Evolutionary conservation across 2,329 filamentous ascomycete species (phyloP).

Genomic region (Alternaria ventricosa): DNA sequence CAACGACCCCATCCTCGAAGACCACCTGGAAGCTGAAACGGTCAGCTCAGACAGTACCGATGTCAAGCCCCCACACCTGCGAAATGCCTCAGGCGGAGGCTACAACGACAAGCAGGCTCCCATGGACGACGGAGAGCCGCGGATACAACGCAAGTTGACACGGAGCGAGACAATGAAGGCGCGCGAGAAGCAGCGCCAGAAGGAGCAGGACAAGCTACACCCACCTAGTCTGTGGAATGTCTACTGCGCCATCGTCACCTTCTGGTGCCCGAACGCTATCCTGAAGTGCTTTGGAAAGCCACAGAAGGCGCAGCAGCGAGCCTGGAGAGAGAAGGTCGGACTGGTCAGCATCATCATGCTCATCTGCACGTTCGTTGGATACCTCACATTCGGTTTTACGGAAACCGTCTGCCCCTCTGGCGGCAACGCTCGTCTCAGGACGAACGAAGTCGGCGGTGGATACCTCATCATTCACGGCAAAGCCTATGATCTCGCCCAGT

Average conservation of each 20-base stretch:
- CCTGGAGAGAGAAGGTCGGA: slow-evolving; percentile 98
- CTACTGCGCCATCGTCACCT: slow-evolving; percentile 92
- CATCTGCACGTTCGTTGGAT: slow-evolving; percentile 90
- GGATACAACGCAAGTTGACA: slow-evolving; percentile 66
- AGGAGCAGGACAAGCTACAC: slow-evolving; percentile 68
- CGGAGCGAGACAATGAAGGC: slow-evolving; percentile 66
- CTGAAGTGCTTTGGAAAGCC: slow-evolving; percentile 85
- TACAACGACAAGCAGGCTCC: slow-evolving; percentile 49
- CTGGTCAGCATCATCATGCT: slow-evolving; percentile 89
- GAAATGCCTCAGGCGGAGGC: slow-evolving; percentile 46
- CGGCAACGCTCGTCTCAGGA: slow-evolving; percentile 70
- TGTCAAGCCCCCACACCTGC: slow-evolving; percentile 52
- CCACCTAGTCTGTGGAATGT: slow-evolving; percentile 93
- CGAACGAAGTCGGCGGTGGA: slow-evolving; percentile 79
- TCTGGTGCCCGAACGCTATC: slow-evolving; percentile 89
- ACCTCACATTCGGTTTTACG: slow-evolving; percentile 96
- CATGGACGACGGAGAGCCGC: slow-evolving; percentile 34
- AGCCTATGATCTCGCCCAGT: slow-evolving; percentile 82
- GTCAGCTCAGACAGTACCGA: slow-evolving; percentile 70
- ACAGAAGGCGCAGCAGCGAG: slow-evolving; percentile 83
- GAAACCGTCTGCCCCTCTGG: slow-evolving; percentile 80
- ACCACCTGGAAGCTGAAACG: slow-evolving; percentile 61
- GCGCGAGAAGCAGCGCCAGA: slow-evolving; percentile 66
- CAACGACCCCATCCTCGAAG: slow-evolving; percentile 85
- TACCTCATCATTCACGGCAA: slow-evolving; percentile 97